These are phyloP conservation scores for Mycena indigotica DNA, from an alignment of 768 basidiomycete species.

Conservation along the genomic window DNA sequence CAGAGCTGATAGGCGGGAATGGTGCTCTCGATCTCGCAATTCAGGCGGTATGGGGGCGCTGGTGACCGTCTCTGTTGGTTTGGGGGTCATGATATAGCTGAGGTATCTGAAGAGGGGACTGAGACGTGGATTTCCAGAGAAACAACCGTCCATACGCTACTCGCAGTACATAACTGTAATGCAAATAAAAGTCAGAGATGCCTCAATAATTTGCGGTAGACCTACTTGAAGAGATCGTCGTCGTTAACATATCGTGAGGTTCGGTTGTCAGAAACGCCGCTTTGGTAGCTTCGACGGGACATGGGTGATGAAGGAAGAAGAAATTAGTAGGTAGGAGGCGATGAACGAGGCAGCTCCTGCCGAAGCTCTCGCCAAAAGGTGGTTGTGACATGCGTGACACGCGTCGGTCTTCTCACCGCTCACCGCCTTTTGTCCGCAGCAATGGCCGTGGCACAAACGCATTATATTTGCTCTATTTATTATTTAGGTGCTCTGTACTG, in stretches of 20 bases:
- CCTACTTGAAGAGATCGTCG: constrained; percentile 84
- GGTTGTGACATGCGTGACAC: too few species aligned
- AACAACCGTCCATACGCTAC: constrained; percentile 66
- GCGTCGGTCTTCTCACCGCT: not conserved
- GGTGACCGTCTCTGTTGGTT: constrained; percentile 41
- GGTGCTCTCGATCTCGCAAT: constrained; percentile 61
- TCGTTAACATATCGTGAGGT: constrained; percentile 79
- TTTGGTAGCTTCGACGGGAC: constrained; percentile 79
- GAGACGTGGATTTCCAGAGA: constrained; percentile 13
- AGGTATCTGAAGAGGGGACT: constrained; percentile 57
- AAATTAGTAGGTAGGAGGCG: not conserved
- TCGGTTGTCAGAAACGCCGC: constrained; percentile 70
- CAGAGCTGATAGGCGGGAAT: constrained; percentile 70
- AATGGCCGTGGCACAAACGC: too few species aligned
- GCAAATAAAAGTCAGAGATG: constrained; percentile 4
- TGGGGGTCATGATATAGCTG: constrained; percentile 69
- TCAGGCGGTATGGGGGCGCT: constrained; percentile 31
- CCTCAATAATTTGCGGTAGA: constrained; percentile 11
- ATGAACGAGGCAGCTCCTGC: too few species aligned
- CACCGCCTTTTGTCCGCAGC: not conserved
- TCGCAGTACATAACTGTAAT: constrained; percentile 72
- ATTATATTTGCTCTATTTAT: not conserved
- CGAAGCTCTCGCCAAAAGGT: not conserved
- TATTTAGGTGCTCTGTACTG: not conserved
- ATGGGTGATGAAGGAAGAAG: constrained; percentile 35